Conservation (phyloP, 2,329 filamentous ascomycete genomes). For the Ophiocordyceps australis region DNA sequence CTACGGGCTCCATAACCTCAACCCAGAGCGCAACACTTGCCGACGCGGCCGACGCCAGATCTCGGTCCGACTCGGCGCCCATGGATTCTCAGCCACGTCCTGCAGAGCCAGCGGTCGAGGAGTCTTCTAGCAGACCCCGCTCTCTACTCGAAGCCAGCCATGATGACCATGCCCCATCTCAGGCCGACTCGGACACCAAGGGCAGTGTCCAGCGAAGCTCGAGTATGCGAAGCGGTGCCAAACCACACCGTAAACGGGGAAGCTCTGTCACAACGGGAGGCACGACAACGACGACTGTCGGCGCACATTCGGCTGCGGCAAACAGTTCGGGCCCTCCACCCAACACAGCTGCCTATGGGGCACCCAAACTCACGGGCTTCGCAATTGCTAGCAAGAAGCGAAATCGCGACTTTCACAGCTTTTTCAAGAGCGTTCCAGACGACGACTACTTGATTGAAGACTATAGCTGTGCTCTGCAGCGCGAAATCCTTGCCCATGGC, state of each 20-base stretch:
- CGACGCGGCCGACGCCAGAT: slow-evolving; percentile 25
- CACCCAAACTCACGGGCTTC: slow-evolving; percentile 77
- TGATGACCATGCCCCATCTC: slow-evolving; percentile 46
- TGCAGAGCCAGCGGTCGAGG: slow-evolving; percentile 13
- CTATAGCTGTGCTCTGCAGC: slow-evolving; percentile 89
- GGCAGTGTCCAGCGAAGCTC: slow-evolving; percentile 40
- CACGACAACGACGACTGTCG: slow-evolving; percentile 32
- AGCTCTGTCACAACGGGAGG: slow-evolving; percentile 61
- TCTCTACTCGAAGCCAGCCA: slow-evolving; percentile 30
- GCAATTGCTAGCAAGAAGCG: slow-evolving; percentile 91
- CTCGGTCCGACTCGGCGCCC: slow-evolving; percentile 41
- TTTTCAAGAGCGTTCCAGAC: slow-evolving; percentile 93
- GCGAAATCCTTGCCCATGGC: slow-evolving; percentile 88
- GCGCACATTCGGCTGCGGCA: slow-evolving; percentile 53
- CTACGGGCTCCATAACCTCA: slow-evolving; percentile 32
- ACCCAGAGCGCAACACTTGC: slow-evolving; percentile 36
- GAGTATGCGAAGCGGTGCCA: slow-evolving; percentile 46
- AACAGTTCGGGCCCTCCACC: slow-evolving; percentile 52
- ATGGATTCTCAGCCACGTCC: slow-evolving; percentile 18
- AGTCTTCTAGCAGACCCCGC: slow-evolving; percentile 21
- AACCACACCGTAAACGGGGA: slow-evolving; percentile 54
- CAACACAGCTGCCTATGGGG: slow-evolving; percentile 30
- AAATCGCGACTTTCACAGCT: slow-evolving; percentile 82
- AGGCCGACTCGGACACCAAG: slow-evolving; percentile 44
- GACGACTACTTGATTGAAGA: slow-evolving; percentile 98